These are phyloP conservation scores for Emmonsiellopsis sp. DNA, from an alignment of 2,329 filamentous ascomycete species.

Conservation along the genomic window DNA sequence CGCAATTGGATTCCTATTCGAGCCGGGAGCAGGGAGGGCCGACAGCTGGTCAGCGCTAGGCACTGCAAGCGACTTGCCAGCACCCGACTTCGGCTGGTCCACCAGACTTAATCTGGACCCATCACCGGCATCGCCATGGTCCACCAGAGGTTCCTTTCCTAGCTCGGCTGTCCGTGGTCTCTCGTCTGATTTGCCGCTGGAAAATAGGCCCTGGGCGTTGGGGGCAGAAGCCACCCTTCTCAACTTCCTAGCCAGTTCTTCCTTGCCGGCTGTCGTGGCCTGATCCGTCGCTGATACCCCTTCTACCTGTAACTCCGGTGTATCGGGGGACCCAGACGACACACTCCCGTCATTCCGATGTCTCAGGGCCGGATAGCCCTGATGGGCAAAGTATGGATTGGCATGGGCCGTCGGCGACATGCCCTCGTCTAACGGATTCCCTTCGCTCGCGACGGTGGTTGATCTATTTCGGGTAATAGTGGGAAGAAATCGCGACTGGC, in stretches of 20 bases:
- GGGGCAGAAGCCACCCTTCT: conserved; percentile 91
- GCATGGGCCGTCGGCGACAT: conserved; percentile 87
- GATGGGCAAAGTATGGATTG: conserved; percentile 95
- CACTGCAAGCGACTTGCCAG: conserved; percentile 20
- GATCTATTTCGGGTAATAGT: conserved; percentile 81
- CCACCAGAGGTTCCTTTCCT: conserved; percentile 66
- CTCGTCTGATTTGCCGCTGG: conserved; percentile 48
- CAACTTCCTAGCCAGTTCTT: conserved; percentile 86
- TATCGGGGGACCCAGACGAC: conserved; percentile 85
- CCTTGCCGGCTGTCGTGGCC: conserved; percentile 71
- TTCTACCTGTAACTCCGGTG: conserved; percentile 66
- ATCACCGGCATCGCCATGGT: conserved; percentile 46
- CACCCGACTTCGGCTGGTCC: conserved; percentile 29
- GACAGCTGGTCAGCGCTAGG: conserved; percentile 19
- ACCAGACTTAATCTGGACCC: conserved; percentile 46
- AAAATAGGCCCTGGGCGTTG: conserved; percentile 90
- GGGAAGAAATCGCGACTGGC: conserved; percentile 81
- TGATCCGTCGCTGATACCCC: conserved; percentile 57
- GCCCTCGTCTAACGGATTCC: conserved; percentile 77
- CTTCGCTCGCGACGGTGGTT: conserved; percentile 84
- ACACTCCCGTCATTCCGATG: conserved; percentile 93
- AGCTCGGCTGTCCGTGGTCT: conserved; percentile 78
- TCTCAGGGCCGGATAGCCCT: conserved; percentile 83
- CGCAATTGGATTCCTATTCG: conserved; percentile 56
- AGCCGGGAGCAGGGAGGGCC: conserved; percentile 48